Evolutionary conservation across 176 grass and related monocot species (phyloP).

Genomic region (Aegilops sharonensis): DNA sequence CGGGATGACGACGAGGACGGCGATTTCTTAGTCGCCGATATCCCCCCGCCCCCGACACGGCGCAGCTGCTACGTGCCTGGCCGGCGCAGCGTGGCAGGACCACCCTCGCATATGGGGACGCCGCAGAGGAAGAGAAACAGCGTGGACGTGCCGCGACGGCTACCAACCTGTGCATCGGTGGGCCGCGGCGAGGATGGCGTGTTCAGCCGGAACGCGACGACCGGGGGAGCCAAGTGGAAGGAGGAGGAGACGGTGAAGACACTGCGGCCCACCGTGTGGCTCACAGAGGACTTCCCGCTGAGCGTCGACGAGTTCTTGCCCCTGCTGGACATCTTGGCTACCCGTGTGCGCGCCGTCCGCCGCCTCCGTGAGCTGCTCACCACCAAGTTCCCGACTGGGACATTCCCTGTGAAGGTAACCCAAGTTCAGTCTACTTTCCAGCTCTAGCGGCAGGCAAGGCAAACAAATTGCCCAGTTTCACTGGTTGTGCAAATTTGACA

Average conservation of each 20-base stretch:
- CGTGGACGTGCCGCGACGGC: slow-evolving; percentile 62
- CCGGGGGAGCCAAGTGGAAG: slow-evolving; percentile 64
- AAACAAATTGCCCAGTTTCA: not conserved
- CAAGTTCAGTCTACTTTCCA: not conserved
- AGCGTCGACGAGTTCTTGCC: slow-evolving; percentile 91
- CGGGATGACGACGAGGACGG: slow-evolving; percentile 86
- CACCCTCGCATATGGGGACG: slow-evolving; percentile 40
- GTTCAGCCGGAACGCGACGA: slow-evolving; percentile 34
- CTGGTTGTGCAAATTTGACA: not conserved
- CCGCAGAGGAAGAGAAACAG: slow-evolving; percentile 70
- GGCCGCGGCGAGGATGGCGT: slow-evolving; percentile 44
- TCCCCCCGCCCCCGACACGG: slow-evolving; percentile 45
- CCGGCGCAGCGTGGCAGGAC: slow-evolving; percentile 42
- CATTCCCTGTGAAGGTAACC: slow-evolving; percentile 94
- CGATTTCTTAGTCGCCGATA: slow-evolving; percentile 91
- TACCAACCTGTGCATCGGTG: slow-evolving; percentile 39
- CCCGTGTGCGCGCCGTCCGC: slow-evolving; percentile 75
- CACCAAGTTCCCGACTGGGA: slow-evolving; percentile 86
- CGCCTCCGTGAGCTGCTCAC: slow-evolving; percentile 92
- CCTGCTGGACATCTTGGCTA: slow-evolving; percentile 88
- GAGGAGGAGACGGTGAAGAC: slow-evolving; percentile 99
- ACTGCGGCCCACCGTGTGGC: slow-evolving; percentile 82
- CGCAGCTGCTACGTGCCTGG: slow-evolving; percentile 85
- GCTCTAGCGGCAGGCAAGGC: not conserved
- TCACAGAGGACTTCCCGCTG: slow-evolving; percentile 92